Evolutionary conservation across 78 protist genomes (phyloP).

Genomic region (Dictyostelium firmibasis): DNA sequence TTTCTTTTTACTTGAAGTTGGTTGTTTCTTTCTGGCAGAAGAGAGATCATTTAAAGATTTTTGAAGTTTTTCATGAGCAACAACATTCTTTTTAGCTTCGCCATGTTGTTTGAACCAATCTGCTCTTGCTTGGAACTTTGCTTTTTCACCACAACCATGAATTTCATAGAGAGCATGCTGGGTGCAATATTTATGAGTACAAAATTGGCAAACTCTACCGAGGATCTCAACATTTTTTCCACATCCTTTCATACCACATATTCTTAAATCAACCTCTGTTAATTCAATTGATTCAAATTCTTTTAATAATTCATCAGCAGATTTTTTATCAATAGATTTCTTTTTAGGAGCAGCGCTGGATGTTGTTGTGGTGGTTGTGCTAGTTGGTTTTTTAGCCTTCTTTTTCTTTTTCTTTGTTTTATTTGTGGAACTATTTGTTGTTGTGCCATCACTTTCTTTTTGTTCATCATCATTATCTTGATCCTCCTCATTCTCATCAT

Average conservation of each 20-base stretch:
- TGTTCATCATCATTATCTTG: background rate
- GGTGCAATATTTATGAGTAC: constrained; percentile 51
- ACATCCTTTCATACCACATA: constrained; percentile 66
- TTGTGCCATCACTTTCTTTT: too few species aligned
- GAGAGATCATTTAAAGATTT: constrained; percentile 24
- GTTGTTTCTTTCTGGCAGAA: constrained; percentile 26
- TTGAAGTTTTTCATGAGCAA: constrained; percentile 22
- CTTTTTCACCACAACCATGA: constrained; percentile 84
- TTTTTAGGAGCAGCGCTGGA: background rate
- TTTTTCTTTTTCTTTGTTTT: constrained; percentile 10
- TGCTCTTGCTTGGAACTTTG: constrained; percentile 72
- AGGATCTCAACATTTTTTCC: constrained; percentile 26
- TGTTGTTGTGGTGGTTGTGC: background rate
- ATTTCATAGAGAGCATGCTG: constrained; percentile 73
- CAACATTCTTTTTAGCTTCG: constrained; percentile 1
- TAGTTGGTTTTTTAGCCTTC: background rate
- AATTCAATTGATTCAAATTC: constrained; percentile 30
- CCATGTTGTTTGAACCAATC: constrained; percentile 76
- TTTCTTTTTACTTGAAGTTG: background rate
- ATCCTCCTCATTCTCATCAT: background rate
- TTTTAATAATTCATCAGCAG: constrained; percentile 51
- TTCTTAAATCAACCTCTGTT: constrained; percentile 21
- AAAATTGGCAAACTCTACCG: constrained; percentile 70
- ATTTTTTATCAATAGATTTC: background rate
- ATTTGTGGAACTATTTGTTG: background rate